Evolutionary conservation across 2,329 filamentous ascomycete genomes (phyloP).

Genomic region (Pseudopyricularia cyperi): DNA sequence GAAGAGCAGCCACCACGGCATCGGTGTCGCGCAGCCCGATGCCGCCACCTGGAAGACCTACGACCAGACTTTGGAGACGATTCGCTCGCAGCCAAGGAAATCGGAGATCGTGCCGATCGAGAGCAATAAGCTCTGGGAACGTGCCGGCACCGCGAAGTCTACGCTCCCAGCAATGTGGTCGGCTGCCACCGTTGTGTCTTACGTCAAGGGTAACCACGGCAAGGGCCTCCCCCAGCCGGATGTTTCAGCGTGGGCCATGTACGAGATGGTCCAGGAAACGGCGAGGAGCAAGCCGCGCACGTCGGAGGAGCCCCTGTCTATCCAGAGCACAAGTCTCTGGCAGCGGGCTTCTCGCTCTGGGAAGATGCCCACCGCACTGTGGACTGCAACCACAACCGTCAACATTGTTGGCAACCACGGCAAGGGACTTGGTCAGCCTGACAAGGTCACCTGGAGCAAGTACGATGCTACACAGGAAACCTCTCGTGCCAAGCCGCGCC

Average conservation of each 20-base stretch:
- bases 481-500: constrained; percentile 15
- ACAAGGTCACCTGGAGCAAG: constrained; percentile 7
- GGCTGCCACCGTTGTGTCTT: background rate
- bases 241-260: background rate
- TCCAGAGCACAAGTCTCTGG: constrained; percentile 26
- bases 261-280: background rate
- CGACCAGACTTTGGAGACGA: constrained; percentile 3
- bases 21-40: constrained; percentile 7
- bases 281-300: background rate
- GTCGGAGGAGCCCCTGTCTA: constrained; percentile 14
- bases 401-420: constrained; percentile 2
- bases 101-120: constrained; percentile 5
- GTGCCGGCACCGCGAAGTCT: background rate
- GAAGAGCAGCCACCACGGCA: constrained; percentile 4
- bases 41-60: constrained; percentile 6
- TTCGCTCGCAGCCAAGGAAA: constrained; percentile 6
- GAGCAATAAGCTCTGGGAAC: constrained; percentile 2
- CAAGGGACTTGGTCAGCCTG: constrained; percentile 7
- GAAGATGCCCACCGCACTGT: background rate
- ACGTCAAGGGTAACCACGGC: background rate
- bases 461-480: constrained; percentile 16
- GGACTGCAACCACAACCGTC: background rate
- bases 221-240: constrained; percentile 1
- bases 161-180: background rate
- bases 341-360: constrained; percentile 6